Evolutionary conservation across 31 red algal species (phyloP).

Genomic region (Asparagopsis taxiformis): DNA sequence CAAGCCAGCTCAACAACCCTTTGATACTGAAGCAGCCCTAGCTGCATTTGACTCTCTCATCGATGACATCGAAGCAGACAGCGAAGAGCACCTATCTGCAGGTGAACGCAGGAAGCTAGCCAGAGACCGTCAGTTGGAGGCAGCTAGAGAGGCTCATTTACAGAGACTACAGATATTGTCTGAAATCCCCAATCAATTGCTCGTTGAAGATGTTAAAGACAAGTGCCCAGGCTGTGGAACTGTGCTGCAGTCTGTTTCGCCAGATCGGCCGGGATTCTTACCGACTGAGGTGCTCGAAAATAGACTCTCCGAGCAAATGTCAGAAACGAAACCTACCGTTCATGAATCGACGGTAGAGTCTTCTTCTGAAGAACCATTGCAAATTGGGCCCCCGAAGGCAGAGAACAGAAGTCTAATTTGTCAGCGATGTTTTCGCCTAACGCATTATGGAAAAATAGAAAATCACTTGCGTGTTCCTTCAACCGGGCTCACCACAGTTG

Average conservation of each 20-base stretch:
- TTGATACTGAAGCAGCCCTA: conserved; percentile 1
- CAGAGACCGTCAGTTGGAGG: not conserved
- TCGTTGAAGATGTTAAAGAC: conserved; percentile 26
- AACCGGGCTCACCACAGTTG: not conserved
- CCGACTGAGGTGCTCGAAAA: conserved; percentile 7
- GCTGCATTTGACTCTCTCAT: conserved; percentile 10
- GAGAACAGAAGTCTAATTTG: conserved; percentile 33
- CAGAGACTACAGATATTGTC: conserved; percentile 46
- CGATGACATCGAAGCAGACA: conserved; percentile 7
- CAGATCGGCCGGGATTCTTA: conserved; percentile 60
- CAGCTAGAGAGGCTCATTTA: conserved; percentile 12
- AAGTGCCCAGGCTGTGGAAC: conserved; percentile 77
- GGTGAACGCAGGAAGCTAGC: not conserved
- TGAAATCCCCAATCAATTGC: conserved; percentile 43
- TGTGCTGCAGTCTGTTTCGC: conserved; percentile 46
- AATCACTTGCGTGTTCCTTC: conserved; percentile 47
- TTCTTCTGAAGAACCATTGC: conserved; percentile 4
- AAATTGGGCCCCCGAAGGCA: not conserved
- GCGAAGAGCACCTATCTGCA: not conserved
- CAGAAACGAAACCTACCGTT: conserved; percentile 1
- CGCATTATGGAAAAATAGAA: conserved; percentile 81
- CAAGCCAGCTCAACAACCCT: not conserved
- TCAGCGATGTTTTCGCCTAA: conserved; percentile 91
- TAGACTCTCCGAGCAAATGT: not conserved
- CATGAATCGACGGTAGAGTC: not conserved